A percentile compares a stretch with the other conserved stretches of the same genome.
These are phyloP conservation scores for Trypanosoma congolense DNA, from an alignment of 208 protist species.

Conservation along the genomic window DNA sequence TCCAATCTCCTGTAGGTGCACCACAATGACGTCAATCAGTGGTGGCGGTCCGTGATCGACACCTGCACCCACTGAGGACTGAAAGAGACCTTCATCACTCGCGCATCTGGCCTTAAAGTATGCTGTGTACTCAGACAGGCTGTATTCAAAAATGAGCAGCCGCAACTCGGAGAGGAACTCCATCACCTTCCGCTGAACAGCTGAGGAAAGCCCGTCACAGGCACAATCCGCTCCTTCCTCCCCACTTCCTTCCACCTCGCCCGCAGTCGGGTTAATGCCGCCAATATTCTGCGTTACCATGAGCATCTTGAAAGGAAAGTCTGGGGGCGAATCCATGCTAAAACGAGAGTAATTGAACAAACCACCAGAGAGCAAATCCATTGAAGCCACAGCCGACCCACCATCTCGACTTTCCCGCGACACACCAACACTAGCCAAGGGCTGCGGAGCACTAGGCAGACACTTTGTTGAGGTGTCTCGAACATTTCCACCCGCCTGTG, in stretches of 20 bases:
- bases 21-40: slow-evolving; percentile 70
- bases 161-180: slow-evolving; percentile 69
- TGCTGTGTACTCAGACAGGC: slow-evolving; percentile 17
- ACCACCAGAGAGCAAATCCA: neutral
- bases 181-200: slow-evolving; percentile 6
- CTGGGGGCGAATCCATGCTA: slow-evolving; percentile 7
- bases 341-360: slow-evolving; percentile 4
- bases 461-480: neutral
- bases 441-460: neutral
- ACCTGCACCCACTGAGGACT: slow-evolving; percentile 3
- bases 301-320: slow-evolving; percentile 45
- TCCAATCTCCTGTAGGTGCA: slow-evolving; percentile 84
- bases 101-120: slow-evolving; percentile 13
- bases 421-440: neutral
- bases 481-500: neutral
- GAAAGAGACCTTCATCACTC: neutral
- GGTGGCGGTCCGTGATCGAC: slow-evolving; percentile 20
- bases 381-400: neutral
- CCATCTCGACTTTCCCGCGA: neutral
- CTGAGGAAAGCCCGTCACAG: slow-evolving; percentile 5
- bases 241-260: neutral
- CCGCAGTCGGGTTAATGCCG: slow-evolving; percentile 27
- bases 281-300: slow-evolving; percentile 78
- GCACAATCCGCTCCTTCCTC: neutral
- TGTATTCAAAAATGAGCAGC: slow-evolving; percentile 45